Percentiles rank a stretch among this genome's conserved stretches.
These are phyloP conservation scores for Thielaviopsis musarum DNA, from an alignment of 2,329 filamentous ascomycete genomes.

Conservation along the genomic window DNA sequence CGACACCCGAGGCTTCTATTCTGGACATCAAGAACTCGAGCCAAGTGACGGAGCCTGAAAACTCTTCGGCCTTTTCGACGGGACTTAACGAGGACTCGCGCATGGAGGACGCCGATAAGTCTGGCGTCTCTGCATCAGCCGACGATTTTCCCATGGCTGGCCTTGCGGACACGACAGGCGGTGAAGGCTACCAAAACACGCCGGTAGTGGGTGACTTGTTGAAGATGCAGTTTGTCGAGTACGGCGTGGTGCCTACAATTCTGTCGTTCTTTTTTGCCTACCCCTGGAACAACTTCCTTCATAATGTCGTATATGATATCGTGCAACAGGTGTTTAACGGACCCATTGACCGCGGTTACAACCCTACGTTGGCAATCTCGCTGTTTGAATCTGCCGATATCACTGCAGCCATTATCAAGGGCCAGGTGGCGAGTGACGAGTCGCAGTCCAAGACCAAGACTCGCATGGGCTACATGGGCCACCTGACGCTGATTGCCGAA, in stretches of 20 bases:
- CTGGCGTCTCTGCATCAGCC: not conserved
- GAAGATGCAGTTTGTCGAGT: slow-evolving; percentile 92
- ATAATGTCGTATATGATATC: slow-evolving; percentile 98
- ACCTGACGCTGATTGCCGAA: slow-evolving; percentile 89
- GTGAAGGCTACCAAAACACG: not conserved
- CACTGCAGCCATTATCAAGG: slow-evolving; percentile 80
- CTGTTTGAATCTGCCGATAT: slow-evolving; percentile 83
- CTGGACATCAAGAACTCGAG: slow-evolving; percentile 11
- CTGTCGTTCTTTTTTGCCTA: slow-evolving; percentile 98
- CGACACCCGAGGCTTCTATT: slow-evolving; percentile 7
- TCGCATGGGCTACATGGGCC: slow-evolving; percentile 94
- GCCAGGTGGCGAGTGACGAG: slow-evolving; percentile 73
- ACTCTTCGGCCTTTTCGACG: slow-evolving; percentile 11
- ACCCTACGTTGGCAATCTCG: slow-evolving; percentile 75
- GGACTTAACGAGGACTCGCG: slow-evolving; percentile 8
- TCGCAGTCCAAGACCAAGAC: slow-evolving; percentile 72
- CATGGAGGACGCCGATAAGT: slow-evolving; percentile 1
- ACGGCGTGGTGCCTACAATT: slow-evolving; percentile 88
- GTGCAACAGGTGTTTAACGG: slow-evolving; percentile 99
- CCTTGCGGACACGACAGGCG: not conserved
- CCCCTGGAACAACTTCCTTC: slow-evolving; percentile 98
- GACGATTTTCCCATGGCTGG: not conserved
- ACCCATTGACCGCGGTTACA: slow-evolving; percentile 90
- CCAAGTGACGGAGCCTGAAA: slow-evolving; percentile 11
- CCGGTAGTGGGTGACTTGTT: slow-evolving; percentile 83